Evolutionary conservation across 805 yeast genomes (phyloP).

Genomic region (Pichia paraexigua): DNA sequence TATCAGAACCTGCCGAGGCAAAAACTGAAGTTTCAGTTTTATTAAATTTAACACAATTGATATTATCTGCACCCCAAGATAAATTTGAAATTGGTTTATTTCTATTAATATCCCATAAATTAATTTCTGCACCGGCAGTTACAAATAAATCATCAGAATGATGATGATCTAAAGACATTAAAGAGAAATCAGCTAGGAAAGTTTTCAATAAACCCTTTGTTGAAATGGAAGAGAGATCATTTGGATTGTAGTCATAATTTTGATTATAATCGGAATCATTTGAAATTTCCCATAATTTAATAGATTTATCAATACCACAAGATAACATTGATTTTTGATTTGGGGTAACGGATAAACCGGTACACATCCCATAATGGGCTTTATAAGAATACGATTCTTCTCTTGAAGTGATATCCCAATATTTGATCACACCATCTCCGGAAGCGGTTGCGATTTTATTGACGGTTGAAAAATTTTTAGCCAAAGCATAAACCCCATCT

Average conservation of each 20-base stretch:
- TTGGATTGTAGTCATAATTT: slow-evolving; percentile 11
- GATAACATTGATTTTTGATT: slow-evolving; percentile 44
- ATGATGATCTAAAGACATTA: slow-evolving; percentile 83
- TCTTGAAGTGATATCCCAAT: slow-evolving; percentile 83
- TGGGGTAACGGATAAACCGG: slow-evolving; percentile 77
- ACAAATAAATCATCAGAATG: slow-evolving; percentile 65
- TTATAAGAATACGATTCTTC: slow-evolving; percentile 68
- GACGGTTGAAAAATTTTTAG: slow-evolving; percentile 63
- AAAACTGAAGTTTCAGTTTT: slow-evolving; percentile 81
- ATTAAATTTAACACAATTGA: slow-evolving; percentile 76
- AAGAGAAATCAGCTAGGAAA: slow-evolving; percentile 74
- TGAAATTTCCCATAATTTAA: slow-evolving; percentile 81
- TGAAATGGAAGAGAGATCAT: slow-evolving; percentile 22
- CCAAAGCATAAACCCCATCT: slow-evolving; percentile 86
- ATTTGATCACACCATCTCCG: slow-evolving; percentile 91
- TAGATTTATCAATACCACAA: slow-evolving; percentile 84
- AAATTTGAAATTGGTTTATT: slow-evolving; percentile 68
- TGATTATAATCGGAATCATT: slow-evolving; percentile 28
- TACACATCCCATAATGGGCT: slow-evolving; percentile 86
- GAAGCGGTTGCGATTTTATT: slow-evolving; percentile 83
- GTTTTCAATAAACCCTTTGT: slow-evolving; percentile 64
- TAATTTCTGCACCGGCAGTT: slow-evolving; percentile 85
- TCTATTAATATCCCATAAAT: slow-evolving; percentile 86
- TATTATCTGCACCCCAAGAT: slow-evolving; percentile 96
- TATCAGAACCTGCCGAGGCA: slow-evolving; percentile 87